Percentiles rank a stretch among this genome's conserved stretches.
phyloP scores from a whole-genome alignment of 1,284 basidiomycete genomes.

The Xerocomus cyaneibrunnescens region DNA sequence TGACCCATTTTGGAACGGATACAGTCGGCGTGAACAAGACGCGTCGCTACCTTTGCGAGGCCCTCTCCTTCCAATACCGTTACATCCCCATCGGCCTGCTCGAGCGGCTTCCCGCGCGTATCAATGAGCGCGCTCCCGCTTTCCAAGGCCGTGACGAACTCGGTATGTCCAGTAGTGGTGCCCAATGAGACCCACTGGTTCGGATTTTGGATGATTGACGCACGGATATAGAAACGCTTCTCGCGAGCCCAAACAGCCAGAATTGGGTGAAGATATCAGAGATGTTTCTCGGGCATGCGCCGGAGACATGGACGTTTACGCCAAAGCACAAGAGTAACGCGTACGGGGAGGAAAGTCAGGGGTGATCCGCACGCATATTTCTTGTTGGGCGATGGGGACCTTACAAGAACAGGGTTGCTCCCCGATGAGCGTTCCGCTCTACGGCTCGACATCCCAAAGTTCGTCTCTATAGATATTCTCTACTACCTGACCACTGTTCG shows the following conservation, averaged over 20 bases:
- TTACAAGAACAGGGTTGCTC: no score
- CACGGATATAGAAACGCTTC: slow-evolving; percentile 64
- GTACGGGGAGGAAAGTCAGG: slow-evolving; percentile 58
- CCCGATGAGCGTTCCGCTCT: no score
- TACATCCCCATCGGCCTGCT: slow-evolving; percentile 93
- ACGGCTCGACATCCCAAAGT: no score
- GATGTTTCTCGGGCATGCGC: slow-evolving; percentile 84
- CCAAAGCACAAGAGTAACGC: slow-evolving; percentile 78
- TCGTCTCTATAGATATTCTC: no score
- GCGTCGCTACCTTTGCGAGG: slow-evolving; percentile 92
- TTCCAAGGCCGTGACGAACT: slow-evolving; percentile 87
- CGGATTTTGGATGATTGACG: background rate
- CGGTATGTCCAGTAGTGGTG: slow-evolving; percentile 44
- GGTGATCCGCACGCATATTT: slow-evolving; percentile 17
- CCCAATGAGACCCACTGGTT: no score
- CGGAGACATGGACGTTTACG: slow-evolving; percentile 64
- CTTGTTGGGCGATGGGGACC: no score
- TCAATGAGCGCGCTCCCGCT: slow-evolving; percentile 90
- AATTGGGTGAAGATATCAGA: slow-evolving; percentile 97
- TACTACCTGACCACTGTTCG: no score
- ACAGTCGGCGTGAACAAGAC: slow-evolving; percentile 92
- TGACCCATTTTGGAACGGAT: slow-evolving; percentile 88
- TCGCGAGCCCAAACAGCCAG: slow-evolving; percentile 77
- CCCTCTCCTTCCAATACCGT: slow-evolving; percentile 92
- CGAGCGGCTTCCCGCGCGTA: slow-evolving; percentile 77